Evolutionary conservation across 2,329 filamentous ascomycete species (phyloP), one percentile per base, ranked within the genome.

Genomic region (Fusarium brachygibbosum): DNA sequence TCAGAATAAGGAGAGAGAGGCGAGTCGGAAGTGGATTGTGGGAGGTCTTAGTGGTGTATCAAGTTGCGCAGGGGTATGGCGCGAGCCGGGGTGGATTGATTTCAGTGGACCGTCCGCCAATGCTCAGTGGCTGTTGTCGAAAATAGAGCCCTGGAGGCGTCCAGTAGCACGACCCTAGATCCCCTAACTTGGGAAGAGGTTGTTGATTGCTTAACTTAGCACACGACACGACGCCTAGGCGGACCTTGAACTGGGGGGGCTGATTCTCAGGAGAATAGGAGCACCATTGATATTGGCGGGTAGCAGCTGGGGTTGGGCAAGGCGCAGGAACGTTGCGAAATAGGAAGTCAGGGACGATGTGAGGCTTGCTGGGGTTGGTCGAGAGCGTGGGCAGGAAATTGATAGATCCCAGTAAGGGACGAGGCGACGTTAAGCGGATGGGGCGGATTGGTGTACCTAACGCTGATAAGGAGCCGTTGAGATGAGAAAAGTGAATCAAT

Each of bases 1-100:
- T 86, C 82, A 67, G 67, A 71, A 66, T 74, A 74, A 72, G 71
- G 73, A 66, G 71, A 64, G 40, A 70, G 72, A 68, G 44, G 67
- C 67, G 66, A 69, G 64, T 66, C 61, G 61, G 51, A 58, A 60
- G 59, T 66, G 66, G 63, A 66, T 60, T 64, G 63, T 64, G 59
- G 58, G 60, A 60, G 58, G 68, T 63, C 58, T 37, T 63, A 63
- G 60, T 57, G 58, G 58, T 63, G 60, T 63, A 63, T 63, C 60
- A 63, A 63, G 72, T 72, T 73, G 66, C 72, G 70, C 66, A 74
- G 68, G 70, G 72, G 70, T 44, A 66, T 74, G 68, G 72, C 72
- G 72, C 66, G 68, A 64, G 38, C 59, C 37, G 59, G 70, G 68
- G 60, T 65, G 72, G 71, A 37, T 51, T 51, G 48, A 45, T 65